Conservation (phyloP, 2,329 filamentous ascomycete species). For the Parascedosporium putredinis region DNA sequence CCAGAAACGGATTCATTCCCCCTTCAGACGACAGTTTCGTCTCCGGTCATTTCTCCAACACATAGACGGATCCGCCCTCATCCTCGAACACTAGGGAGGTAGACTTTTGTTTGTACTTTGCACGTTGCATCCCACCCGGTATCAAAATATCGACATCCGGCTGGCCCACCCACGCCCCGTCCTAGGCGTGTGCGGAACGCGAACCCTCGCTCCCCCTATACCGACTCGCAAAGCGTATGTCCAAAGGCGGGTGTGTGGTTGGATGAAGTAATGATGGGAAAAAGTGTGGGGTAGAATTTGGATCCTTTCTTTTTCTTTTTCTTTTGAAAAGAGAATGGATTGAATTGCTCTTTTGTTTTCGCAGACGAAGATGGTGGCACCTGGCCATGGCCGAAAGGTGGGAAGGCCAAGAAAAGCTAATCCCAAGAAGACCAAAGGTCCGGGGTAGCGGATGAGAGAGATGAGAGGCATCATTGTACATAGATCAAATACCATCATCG, state of each 20-base stretch:
- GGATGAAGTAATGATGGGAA: neutral
- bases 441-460: neutral
- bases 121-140: too few relatives aligned
- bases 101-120: too few relatives aligned
- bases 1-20: too few relatives aligned
- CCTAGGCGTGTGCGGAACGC: too few relatives aligned
- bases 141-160: too few relatives aligned
- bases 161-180: too few relatives aligned
- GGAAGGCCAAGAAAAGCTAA: constrained; percentile 1
- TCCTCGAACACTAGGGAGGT: neutral
- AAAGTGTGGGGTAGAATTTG: neutral
- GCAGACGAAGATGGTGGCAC: neutral
- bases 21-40: neutral
- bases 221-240: too few relatives aligned
- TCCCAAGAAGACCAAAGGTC: neutral
- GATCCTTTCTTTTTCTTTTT: neutral
- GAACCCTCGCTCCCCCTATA: too few relatives aligned
- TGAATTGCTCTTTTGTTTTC: neutral
- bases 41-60: neutral
- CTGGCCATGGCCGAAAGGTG: neutral
- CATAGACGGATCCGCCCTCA: neutral
- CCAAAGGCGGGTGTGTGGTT: neutral
- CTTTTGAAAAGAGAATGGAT: too few relatives aligned
- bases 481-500: constrained; percentile 1
- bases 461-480: neutral